Evolutionary conservation across 208 protist genomes (phyloP).

Genomic region (Wallacemonas collosoma): DNA sequence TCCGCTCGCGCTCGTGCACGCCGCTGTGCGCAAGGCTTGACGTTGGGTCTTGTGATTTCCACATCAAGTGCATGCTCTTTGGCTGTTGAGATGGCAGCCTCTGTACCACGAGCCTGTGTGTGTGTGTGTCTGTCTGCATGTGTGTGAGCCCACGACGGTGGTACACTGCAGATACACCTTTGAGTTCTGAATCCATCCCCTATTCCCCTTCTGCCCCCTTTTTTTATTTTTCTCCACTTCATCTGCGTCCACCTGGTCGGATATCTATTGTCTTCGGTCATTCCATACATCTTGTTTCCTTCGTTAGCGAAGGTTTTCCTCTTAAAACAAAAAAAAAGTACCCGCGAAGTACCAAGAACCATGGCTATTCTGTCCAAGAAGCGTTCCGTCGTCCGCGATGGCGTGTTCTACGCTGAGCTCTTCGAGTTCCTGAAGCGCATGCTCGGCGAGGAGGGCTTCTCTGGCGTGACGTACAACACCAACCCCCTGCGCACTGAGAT

Average conservation of each 20-base stretch:
- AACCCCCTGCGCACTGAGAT: slow-evolving; percentile 98
- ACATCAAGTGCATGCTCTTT: too few relatives aligned
- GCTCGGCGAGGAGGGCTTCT: slow-evolving; percentile 97
- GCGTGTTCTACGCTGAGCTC: slow-evolving; percentile 99
- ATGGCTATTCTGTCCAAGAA: slow-evolving; percentile 91
- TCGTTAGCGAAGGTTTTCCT: background rate
- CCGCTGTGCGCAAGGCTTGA: too few relatives aligned
- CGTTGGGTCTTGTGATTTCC: too few relatives aligned
- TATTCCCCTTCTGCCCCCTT: background rate
- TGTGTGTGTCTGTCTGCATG: too few relatives aligned
- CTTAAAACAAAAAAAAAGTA: slow-evolving; percentile 12
- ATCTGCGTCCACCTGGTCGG: background rate
- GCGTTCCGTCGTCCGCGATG: slow-evolving; percentile 98
- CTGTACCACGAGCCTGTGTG: too few relatives aligned
- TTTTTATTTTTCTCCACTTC: background rate
- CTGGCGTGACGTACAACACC: slow-evolving; percentile 97
- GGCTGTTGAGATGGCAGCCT: too few relatives aligned
- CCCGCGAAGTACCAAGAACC: background rate
- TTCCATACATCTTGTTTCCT: background rate
- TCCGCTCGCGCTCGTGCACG: too few relatives aligned
- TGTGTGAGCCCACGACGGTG: too few relatives aligned
- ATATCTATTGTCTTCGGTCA: too few relatives aligned
- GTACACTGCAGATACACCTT: too few relatives aligned
- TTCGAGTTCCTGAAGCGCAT: slow-evolving; percentile 99
- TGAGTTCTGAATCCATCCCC: background rate